These are phyloP conservation scores for Paraglomus brasilianum DNA, from an alignment of 192 early-diverging fungal genomes.

Conservation along the genomic window DNA sequence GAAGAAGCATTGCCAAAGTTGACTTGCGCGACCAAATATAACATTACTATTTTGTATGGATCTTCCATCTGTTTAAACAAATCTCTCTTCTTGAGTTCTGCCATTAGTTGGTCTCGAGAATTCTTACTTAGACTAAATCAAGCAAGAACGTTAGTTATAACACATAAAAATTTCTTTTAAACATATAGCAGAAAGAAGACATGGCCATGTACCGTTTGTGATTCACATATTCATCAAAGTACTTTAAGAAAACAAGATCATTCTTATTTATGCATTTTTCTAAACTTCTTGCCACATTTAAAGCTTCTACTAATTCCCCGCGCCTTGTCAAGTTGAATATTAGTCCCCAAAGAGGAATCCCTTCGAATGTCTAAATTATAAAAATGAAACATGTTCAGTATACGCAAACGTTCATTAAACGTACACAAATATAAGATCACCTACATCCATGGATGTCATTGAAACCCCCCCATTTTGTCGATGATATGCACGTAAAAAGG, in stretches of 20 bases:
- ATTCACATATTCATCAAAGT: conserved; percentile 64
- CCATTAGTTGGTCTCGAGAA: conserved; percentile 56
- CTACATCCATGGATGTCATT: conserved; percentile 43
- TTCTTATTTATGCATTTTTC: conserved; percentile 54
- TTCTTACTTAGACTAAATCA: conserved; percentile 46
- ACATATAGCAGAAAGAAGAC: neutral
- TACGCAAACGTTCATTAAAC: too few relatives aligned
- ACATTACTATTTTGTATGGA: conserved; percentile 89
- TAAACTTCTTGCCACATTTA: conserved; percentile 61
- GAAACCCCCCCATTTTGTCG: conserved; percentile 51
- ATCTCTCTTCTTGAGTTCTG: conserved; percentile 55
- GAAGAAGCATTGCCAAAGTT: conserved; percentile 59
- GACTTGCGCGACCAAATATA: conserved; percentile 88
- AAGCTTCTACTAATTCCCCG: conserved; percentile 67
- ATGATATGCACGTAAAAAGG: conserved; percentile 72
- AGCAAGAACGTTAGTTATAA: neutral
- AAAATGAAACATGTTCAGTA: neutral
- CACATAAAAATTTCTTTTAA: neutral
- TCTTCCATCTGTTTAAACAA: conserved; percentile 57
- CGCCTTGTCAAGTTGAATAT: conserved; percentile 80
- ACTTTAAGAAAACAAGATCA: conserved; percentile 68
- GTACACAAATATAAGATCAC: neutral
- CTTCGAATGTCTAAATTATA: conserved; percentile 44
- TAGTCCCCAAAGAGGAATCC: conserved; percentile 82
- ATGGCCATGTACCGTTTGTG: conserved; percentile 40